Evolutionary conservation across 768 basidiomycete species (phyloP), one percentile per base, ranked within the genome.

Genomic region (Mycena polygramma): DNA sequence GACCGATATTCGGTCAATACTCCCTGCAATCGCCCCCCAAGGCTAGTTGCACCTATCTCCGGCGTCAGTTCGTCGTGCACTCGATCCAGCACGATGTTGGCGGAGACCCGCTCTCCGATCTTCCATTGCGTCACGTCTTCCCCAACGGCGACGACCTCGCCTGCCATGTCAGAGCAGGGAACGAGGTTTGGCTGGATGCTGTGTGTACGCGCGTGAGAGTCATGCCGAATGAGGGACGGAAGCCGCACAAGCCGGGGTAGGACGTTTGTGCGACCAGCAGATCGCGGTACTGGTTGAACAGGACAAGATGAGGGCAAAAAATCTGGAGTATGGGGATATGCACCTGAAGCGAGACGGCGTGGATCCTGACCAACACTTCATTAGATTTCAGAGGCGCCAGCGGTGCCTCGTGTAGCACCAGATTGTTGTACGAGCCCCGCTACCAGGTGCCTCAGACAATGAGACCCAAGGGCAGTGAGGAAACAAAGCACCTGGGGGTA

Each of bases 311-410:
- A 46, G 17, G 2, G 3, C 4, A 39, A 35, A 39, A 35, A 20
- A 10, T 15, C 15, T 54, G 22, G 26, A 30, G 30, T 30, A 30
- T 30, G 35, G 7, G 48, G 52, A 48, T 15, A 17, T 30, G 36
- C 61, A 84, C 86, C 77, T 89, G 85, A 7, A 90, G 79, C 37
- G 89, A 90, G 15, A 89, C 88, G 0, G 88, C 87, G 63, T 86
- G 85, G 88, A 79, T 72, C 39, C 86, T 87, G 69, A 90, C 85
- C 24, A 89, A 81, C 15, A 89, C 89, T 63, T 91, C 85, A 22
- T 77, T 81, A 17, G 7, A 20, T 22, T 55, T 55, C 4, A 36
- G 36, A 20, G 37, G 7, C 11, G 11, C 9, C 2, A 55, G 30
- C 20, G 36, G 8, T 11, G 39, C 54, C 20, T 55, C 54, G 19